Evolutionary conservation across 495 filamentous ascomycete species (phyloP), one percentile per base, ranked within the genome.

Genomic region (Penicillium pulvis): DNA sequence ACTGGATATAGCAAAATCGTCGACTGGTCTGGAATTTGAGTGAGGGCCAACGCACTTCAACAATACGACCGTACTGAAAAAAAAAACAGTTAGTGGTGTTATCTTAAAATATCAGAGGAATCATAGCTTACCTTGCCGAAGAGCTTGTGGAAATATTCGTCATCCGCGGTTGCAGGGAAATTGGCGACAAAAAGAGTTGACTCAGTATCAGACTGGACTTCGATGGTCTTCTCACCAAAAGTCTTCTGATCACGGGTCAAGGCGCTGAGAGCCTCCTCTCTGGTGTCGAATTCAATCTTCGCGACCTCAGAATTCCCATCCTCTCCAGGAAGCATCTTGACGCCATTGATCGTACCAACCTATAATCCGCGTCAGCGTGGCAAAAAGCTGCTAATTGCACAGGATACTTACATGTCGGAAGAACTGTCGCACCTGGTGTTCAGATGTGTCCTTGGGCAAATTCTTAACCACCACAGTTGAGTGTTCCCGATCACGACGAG

Each of bases 1-100:
- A 97, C 46, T 95, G 90, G 8, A 97, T 80, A 68, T 98, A 98
- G 72, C 91, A 96, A 75, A 98, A 98, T 6, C 93, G 87, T 31
- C 94, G 89, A 63, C 87, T 85, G 6, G 88, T 90, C 62, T 97
- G 90, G 68, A 80, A 92, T 71, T 93, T 93, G 46, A 98, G 83
- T 42, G 90, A 94, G 7, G 94, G 94, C 68, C 93, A 93, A 12
- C 94, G 90, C 52, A 98, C 79, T 65, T 88, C 90, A 53, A 93
- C 77, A 54, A 98, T 87, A 35, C 93, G 85, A 51, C 94, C 93
- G 66, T 82, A 91, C 76, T 85, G 62, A 47, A 57, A 31, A 47
- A 57, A 31, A 36, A 19, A 24, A 19, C n/a, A 52, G 28, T 36
- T 2, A 8, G 19, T 11, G n/a, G n/a, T 17, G 1, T 0, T 6